Conservation (phyloP, 139 green algal species). For the Coelastrella sp. region DNA sequence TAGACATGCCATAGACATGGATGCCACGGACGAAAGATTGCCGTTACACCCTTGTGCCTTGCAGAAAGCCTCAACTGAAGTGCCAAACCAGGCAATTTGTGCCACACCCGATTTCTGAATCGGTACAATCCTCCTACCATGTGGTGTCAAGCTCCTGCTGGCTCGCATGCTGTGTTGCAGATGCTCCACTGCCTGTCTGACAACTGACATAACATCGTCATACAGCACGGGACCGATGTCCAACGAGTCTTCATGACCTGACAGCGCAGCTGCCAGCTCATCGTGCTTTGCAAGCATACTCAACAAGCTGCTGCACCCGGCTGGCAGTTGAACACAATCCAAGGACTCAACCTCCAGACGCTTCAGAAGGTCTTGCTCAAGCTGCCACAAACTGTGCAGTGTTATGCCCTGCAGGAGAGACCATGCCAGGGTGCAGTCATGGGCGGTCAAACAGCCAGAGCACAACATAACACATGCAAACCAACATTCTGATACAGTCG, state of each 20-base stretch:
- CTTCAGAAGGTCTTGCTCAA: background rate
- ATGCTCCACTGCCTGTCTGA: background rate
- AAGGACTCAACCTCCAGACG: background rate
- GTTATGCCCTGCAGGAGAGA: background rate
- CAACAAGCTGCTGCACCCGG: background rate
- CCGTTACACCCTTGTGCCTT: too few species aligned
- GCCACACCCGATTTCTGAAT: too few species aligned
- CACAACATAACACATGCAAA: too few species aligned
- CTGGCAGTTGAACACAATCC: background rate
- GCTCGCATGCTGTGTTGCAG: background rate
- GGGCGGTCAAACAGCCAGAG: too few species aligned
- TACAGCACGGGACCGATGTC: background rate
- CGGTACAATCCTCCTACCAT: background rate
- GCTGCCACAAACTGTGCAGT: background rate
- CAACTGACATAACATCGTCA: background rate
- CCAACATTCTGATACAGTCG: too few species aligned
- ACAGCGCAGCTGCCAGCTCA: background rate
- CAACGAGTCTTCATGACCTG: background rate
- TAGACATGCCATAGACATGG: too few species aligned
- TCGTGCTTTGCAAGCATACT: background rate
- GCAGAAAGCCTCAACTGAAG: too few species aligned
- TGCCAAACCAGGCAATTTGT: too few species aligned
- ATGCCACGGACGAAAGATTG: too few species aligned
- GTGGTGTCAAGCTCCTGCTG: background rate
- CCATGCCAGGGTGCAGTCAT: too few species aligned